Evolutionary conservation across 176 grass and related monocot genomes (phyloP), one percentile per base, ranked within the genome.

Genomic region (Dendrocalamus sinicus): DNA sequence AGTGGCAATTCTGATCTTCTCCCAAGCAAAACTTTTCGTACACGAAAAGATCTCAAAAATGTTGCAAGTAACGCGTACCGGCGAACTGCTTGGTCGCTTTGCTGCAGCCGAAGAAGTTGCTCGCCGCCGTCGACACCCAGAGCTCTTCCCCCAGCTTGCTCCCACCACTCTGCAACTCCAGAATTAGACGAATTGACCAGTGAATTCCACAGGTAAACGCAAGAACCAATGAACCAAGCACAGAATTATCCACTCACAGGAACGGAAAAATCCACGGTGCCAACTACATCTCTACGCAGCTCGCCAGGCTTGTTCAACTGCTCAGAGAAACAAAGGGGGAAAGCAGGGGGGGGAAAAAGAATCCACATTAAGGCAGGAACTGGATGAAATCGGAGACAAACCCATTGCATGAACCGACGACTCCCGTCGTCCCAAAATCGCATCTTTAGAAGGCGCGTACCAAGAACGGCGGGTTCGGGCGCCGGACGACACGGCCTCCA

Each of bases 61-160:
- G 47, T 13, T 51, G 60, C 15, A 20, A 28, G 47, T 22, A 79
- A 73, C 44, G 70, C 81, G 60, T 85, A 96, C 96, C 84, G 12
- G 81, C 73, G 80, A 96, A 99, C 24, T 81, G 76, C 44, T 67
- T 85, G 74, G 84, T 90, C 46, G 90, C 94, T 73, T 86, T 88
- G 86, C 96, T 96, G 88, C 94, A 99, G 73, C 94, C 94, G 12
- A 86, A 76, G 91, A 94, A 99, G 79, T 76, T 64, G 59, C 77
- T 78, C 1, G 96, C 86, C 76, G 61, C 74, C 85, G 90, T 86
- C 0, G 94, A 96, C 37, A 66, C 77, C 96, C 96, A 99, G n/a
- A 99, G 92, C 47, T 86, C 79, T 2, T 81, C 80, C 52, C 57
- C 84, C 11, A 75, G 80, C 66, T 78, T 98, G 80, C 84, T 79